Percentiles rank a stretch among this genome's conserved stretches.
Evolutionary conservation across 2,329 filamentous ascomycete species (phyloP).

Genomic region (Penicillium sp.): DNA sequence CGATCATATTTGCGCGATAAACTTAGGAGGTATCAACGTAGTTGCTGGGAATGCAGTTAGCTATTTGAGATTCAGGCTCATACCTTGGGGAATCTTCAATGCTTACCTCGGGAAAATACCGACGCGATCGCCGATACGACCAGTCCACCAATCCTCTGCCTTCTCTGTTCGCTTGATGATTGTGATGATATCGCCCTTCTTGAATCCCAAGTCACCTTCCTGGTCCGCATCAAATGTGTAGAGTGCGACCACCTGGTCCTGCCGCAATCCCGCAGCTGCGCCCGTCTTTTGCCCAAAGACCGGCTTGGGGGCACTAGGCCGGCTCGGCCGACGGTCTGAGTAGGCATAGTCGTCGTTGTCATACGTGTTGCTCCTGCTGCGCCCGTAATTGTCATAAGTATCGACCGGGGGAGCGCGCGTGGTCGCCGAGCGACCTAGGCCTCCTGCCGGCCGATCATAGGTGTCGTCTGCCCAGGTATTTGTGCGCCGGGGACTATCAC

Average conservation of each 20-base stretch:
- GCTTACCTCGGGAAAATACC: slow-evolving; percentile 86
- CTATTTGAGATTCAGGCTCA: not conserved
- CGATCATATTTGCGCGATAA: slow-evolving; percentile 9
- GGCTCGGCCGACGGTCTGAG: slow-evolving; percentile 65
- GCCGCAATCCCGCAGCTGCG: slow-evolving; percentile 36
- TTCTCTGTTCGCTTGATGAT: slow-evolving; percentile 93
- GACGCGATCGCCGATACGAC: slow-evolving; percentile 77
- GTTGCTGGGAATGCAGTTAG: slow-evolving; percentile 28
- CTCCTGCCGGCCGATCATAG: slow-evolving; percentile 44
- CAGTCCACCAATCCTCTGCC: slow-evolving; percentile 97
- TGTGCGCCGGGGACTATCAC: slow-evolving; percentile 50
- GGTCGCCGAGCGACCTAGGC: slow-evolving; percentile 36
- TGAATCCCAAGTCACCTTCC: slow-evolving; percentile 88
- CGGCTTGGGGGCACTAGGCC: slow-evolving; percentile 87
- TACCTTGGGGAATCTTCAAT: not conserved
- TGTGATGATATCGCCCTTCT: slow-evolving; percentile 95
- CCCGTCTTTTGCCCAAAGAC: slow-evolving; percentile 63
- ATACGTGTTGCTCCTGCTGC: slow-evolving; percentile 38
- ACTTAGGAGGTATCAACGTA: slow-evolving; percentile 37
- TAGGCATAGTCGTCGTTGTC: slow-evolving; percentile 53
- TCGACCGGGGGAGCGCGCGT: slow-evolving; percentile 30
- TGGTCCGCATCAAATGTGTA: slow-evolving; percentile 96
- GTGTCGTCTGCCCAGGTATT: slow-evolving; percentile 53
- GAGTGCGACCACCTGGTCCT: slow-evolving; percentile 83
- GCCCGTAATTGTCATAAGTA: slow-evolving; percentile 30